These are phyloP conservation scores for Rhodomyrtus tomentosa DNA, from an alignment of 345 rosid species.

Conservation along the genomic window DNA sequence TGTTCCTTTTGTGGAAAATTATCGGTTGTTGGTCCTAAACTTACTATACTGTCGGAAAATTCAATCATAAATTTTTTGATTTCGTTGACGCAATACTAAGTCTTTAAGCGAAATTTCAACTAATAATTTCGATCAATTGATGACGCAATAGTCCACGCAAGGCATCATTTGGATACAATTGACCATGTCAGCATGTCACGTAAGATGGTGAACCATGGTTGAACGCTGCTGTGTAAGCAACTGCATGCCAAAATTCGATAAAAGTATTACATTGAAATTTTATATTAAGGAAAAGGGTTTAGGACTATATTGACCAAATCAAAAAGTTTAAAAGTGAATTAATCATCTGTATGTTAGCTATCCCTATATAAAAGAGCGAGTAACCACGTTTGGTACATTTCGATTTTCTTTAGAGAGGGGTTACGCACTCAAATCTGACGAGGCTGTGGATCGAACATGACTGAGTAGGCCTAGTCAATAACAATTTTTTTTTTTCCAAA, in stretches of 20 bases:
- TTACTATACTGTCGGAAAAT: not conserved
- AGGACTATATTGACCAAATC: not conserved
- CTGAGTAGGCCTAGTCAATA: not conserved
- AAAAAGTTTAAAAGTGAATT: not conserved
- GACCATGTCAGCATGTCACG: not conserved
- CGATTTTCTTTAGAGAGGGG: not conserved
- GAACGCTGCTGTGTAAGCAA: not conserved
- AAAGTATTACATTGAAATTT: not conserved
- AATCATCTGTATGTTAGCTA: not conserved
- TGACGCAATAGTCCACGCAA: not conserved
- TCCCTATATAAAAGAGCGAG: not conserved
- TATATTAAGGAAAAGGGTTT: not conserved
- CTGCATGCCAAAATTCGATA: not conserved
- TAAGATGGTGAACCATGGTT: rapidly evolving
- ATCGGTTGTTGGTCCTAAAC: not conserved
- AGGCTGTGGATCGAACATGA: not conserved
- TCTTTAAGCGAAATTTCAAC: no score
- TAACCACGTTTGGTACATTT: not conserved
- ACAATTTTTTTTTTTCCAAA: not conserved
- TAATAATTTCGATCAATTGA: no score
- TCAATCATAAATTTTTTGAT: not conserved
- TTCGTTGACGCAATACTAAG: rapidly evolving
- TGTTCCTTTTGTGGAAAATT: no score
- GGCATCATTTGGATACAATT: not conserved
- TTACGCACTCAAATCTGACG: not conserved